These are phyloP conservation scores for Cystobasidium sp. DNA, from an alignment of 1,284 basidiomycete genomes.

Conservation along the genomic window DNA sequence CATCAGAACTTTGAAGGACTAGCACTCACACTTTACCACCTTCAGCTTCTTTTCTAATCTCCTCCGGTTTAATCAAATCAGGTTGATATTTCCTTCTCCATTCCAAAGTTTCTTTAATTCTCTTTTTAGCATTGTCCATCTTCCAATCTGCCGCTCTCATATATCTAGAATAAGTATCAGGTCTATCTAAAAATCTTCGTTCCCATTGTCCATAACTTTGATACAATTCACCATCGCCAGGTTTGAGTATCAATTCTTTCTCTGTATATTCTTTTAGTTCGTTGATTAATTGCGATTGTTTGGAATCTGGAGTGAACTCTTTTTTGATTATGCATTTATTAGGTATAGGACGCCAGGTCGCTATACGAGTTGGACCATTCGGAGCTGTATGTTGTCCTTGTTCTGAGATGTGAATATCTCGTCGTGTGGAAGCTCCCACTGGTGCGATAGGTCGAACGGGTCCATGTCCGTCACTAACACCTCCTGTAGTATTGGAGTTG, in stretches of 20 bases:
- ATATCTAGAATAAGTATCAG: slow-evolving; percentile 76
- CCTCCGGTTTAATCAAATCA: slow-evolving; percentile 76
- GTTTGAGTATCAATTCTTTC: slow-evolving; percentile 18
- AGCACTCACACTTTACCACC: slow-evolving; percentile 78
- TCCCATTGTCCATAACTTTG: slow-evolving; percentile 64
- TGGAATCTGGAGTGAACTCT: slow-evolving; percentile 4
- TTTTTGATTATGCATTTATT: slow-evolving; percentile 15
- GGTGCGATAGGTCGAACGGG: slow-evolving; percentile 6
- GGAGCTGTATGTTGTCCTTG: slow-evolving; percentile 27
- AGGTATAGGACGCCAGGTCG: slow-evolving; percentile 35
- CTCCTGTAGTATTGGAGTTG: neutral
- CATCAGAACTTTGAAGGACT: slow-evolving; percentile 7
- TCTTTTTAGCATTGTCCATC: slow-evolving; percentile 71
- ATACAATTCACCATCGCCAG: slow-evolving; percentile 5
- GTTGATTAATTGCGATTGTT: neutral
- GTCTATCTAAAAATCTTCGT: slow-evolving; percentile 70
- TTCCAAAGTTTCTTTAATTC: slow-evolving; percentile 74
- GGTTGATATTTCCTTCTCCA: slow-evolving; percentile 82
- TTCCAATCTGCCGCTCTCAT: slow-evolving; percentile 84
- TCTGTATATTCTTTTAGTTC: slow-evolving; percentile 34
- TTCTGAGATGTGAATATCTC: slow-evolving; percentile 31
- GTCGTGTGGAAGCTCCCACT: slow-evolving; percentile 7
- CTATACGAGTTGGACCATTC: slow-evolving; percentile 33
- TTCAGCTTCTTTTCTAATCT: slow-evolving; percentile 72
- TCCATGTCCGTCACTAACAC: neutral